A percentile compares a stretch with the other conserved stretches of the same genome.
phyloP scores from a whole-genome alignment of 345 rosid genomes.

The Melaleuca quinquenervia region DNA sequence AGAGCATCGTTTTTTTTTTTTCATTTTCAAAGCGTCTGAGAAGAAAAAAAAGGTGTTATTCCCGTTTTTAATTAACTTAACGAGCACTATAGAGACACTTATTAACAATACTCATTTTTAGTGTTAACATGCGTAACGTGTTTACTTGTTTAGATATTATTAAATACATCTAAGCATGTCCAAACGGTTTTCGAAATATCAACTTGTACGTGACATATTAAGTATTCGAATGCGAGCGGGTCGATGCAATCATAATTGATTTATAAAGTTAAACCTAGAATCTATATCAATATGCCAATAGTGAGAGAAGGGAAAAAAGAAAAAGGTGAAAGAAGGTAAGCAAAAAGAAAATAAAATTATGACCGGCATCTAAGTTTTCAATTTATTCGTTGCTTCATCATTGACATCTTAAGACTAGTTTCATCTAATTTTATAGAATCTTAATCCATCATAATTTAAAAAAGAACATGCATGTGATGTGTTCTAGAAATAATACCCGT shows the following conservation, averaged over 20 bases:
- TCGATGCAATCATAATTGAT: rapidly evolving
- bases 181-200: not conserved
- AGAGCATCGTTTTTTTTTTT: too few species aligned
- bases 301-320: too few species aligned
- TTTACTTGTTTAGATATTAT: not conserved
- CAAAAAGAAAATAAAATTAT: too few species aligned
- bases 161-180: not conserved
- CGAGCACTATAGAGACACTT: not conserved
- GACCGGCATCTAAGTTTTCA: too few species aligned
- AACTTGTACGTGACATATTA: not conserved
- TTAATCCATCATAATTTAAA: not conserved
- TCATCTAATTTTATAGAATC: not conserved
- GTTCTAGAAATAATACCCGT: not conserved
- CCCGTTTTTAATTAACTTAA: not conserved
- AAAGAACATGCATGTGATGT: not conserved
- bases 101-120: not conserved
- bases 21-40: not conserved
- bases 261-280: not conserved
- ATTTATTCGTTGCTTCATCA: too few species aligned
- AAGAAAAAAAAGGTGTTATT: not conserved
- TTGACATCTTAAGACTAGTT: not conserved
- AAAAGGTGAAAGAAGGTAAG: too few species aligned
- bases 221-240: not conserved
- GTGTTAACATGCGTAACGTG: not conserved
- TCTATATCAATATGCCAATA: not conserved